Percentiles rank a stretch among this genome's conserved stretches.
Evolutionary conservation across 176 grass and related monocot genomes (phyloP).

Genomic region (Calamus simplicifolius): DNA sequence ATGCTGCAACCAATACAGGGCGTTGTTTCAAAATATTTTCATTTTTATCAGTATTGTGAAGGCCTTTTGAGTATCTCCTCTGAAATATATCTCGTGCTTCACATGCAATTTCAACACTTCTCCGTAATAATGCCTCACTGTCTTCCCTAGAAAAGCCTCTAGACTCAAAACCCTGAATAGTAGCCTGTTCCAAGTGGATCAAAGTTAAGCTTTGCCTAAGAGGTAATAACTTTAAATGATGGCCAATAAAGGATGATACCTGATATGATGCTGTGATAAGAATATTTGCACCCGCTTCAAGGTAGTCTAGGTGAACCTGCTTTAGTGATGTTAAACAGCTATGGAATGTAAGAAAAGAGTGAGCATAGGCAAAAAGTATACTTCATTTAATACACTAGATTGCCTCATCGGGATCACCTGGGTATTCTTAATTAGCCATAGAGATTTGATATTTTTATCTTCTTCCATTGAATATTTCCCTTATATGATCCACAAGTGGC

Average conservation of each 20-base stretch:
- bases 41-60: not conserved
- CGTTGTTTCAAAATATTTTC: conserved; percentile 9
- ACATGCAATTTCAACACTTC: conserved; percentile 39
- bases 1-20: conserved; percentile 37
- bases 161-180: conserved; percentile 41
- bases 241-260: conserved; percentile 7
- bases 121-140: conserved; percentile 38
- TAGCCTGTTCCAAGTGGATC: conserved; percentile 19
- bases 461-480: too few species aligned
- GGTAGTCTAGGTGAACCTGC: conserved; percentile 43
- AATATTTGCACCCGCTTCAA: conserved; percentile 50
- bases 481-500: too few species aligned
- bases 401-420: not conserved
- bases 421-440: too few species aligned
- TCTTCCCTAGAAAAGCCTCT: conserved; percentile 42
- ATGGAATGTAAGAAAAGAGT: too few species aligned
- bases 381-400: not conserved
- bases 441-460: too few species aligned
- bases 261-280: conserved; percentile 30
- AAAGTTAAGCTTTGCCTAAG: too few species aligned
- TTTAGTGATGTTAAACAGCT: too few species aligned
- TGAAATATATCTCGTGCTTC: conserved; percentile 41
- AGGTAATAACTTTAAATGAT: not conserved
- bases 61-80: conserved; percentile 11
- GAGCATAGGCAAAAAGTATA: not conserved